Evolutionary conservation across 1,284 basidiomycete species (phyloP).

Genomic region (Mycena sp.): DNA sequence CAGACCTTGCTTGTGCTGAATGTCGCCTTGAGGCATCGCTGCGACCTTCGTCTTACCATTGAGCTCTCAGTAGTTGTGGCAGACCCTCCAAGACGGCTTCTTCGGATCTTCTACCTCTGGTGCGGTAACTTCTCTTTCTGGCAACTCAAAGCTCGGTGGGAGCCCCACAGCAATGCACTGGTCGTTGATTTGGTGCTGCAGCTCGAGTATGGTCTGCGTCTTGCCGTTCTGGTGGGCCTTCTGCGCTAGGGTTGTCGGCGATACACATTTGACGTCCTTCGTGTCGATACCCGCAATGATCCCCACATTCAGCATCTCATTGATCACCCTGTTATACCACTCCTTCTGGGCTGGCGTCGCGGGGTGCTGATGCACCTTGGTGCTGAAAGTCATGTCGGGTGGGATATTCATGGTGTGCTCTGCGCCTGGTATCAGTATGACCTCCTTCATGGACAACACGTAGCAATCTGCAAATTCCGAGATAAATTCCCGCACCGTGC

Average conservation of each 20-base stretch:
- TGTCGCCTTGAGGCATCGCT: constrained; percentile 47
- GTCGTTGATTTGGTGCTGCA: constrained; percentile 10
- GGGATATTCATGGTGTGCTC: constrained; percentile 34
- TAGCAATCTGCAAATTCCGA: constrained; percentile 40
- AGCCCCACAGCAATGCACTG: constrained; percentile 31
- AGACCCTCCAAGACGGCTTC: constrained; percentile 36
- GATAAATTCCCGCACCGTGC: constrained; percentile 8
- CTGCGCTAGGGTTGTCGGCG: constrained; percentile 2
- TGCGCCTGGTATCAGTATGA: constrained; percentile 31
- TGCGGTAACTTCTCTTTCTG: background rate
- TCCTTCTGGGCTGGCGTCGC: constrained; percentile 39
- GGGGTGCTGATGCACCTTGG: constrained; percentile 35
- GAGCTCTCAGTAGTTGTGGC: constrained; percentile 43
- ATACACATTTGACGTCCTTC: constrained; percentile 2
- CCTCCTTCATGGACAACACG: constrained; percentile 41
- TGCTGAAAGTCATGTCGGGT: constrained; percentile 28
- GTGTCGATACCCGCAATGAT: background rate
- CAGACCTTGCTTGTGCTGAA: constrained; percentile 43
- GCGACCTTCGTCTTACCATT: constrained; percentile 32
- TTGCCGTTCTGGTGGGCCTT: constrained; percentile 32
- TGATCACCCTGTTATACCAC: constrained; percentile 40
- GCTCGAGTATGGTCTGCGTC: no score
- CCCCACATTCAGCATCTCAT: no score
- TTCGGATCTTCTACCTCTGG: background rate
- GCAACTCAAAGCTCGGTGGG: constrained; percentile 14